A percentile compares a stretch with the other conserved stretches of the same genome.
phyloP scores from a whole-genome alignment of 2,329 filamentous ascomycete genomes.

The Cladophialophora psammophila region DNA sequence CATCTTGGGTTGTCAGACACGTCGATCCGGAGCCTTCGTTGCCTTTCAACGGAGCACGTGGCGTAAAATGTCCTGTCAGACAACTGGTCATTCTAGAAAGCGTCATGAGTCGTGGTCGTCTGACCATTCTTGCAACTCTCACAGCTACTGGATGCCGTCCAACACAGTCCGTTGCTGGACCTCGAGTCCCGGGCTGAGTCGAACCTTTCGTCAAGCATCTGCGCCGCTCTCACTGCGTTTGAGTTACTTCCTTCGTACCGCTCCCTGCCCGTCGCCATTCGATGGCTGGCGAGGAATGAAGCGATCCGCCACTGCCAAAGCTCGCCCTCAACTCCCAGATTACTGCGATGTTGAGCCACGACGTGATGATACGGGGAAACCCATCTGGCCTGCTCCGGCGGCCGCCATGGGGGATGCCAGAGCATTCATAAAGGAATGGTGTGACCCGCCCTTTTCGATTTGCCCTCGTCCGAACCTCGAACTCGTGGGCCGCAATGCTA shows the following conservation, averaged over 20 bases:
- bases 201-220: background rate
- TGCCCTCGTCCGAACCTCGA: background rate
- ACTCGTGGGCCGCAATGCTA: constrained; percentile 8
- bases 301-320: constrained; percentile 34
- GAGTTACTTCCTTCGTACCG: background rate
- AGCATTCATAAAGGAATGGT: constrained; percentile 66
- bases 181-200: background rate
- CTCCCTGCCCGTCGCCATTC: background rate
- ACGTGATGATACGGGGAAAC: constrained; percentile 54
- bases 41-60: background rate
- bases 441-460: constrained; percentile 32
- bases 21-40: background rate
- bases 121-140: background rate
- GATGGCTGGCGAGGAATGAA: constrained; percentile 37
- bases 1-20: background rate
- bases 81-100: background rate
- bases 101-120: background rate
- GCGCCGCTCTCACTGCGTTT: background rate
- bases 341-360: constrained; percentile 43
- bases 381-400: constrained; percentile 68
- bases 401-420: constrained; percentile 64
- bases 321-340: constrained; percentile 39
- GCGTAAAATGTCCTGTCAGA: background rate
- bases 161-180: background rate
- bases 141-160: background rate